Conservation (phyloP, 1,284 basidiomycete species). For the Inonotus hispidus region DNA sequence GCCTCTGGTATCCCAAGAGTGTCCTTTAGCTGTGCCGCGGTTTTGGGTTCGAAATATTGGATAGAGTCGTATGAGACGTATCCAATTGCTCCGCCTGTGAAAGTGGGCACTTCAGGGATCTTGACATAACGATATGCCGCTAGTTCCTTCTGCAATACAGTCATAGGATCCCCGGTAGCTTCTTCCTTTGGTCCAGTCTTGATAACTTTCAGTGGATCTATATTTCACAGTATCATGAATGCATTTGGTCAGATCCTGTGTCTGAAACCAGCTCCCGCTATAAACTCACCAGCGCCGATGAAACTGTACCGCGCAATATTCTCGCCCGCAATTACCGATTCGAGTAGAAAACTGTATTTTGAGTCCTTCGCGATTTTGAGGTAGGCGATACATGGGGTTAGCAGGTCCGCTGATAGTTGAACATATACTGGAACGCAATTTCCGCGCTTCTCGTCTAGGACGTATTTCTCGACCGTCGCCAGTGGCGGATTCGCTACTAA, state of each 20-base stretch:
- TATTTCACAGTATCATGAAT: neutral
- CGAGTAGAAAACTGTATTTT: conserved; percentile 88
- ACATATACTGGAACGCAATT: conserved; percentile 93
- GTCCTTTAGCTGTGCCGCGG: conserved; percentile 67
- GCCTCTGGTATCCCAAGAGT: conserved; percentile 87
- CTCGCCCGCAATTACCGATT: conserved; percentile 89
- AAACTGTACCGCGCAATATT: conserved; percentile 93
- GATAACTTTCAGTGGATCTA: conserved; percentile 90
- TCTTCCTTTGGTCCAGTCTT: conserved; percentile 86
- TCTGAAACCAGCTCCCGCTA: conserved; percentile 14
- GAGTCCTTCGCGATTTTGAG: conserved; percentile 90
- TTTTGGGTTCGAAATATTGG: conserved; percentile 95
- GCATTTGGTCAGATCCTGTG: neutral
- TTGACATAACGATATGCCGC: conserved; percentile 85
- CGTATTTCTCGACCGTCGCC: conserved; percentile 62
- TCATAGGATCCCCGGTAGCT: conserved; percentile 82
- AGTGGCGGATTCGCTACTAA: conserved; percentile 65
- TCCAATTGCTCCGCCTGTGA: conserved; percentile 97
- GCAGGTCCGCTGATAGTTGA: conserved; percentile 90
- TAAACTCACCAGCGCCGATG: conserved; percentile 80
- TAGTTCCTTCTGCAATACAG: conserved; percentile 82
- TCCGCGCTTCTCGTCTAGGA: conserved; percentile 73
- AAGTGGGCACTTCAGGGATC: conserved; percentile 88
- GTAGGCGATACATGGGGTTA: conserved; percentile 97
- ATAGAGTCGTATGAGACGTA: conserved; percentile 98